phyloP scores from a whole-genome alignment of 805 yeast genomes.

The Candida adriatica region DNA sequence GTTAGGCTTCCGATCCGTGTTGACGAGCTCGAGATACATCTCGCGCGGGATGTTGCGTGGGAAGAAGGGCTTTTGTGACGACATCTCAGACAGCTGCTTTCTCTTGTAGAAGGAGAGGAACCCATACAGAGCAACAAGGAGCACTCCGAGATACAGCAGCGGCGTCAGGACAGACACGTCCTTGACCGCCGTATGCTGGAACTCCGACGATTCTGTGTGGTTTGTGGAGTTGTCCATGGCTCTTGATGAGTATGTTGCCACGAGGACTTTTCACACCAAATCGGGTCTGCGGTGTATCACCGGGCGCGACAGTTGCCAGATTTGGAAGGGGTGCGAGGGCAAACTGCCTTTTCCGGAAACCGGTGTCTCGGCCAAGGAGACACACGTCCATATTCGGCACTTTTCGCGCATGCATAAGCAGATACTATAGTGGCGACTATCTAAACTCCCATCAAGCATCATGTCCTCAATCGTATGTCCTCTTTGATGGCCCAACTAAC shows the following conservation, averaged over 20 bases:
- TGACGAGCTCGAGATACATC: conserved; percentile 53
- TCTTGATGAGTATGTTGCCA: too few relatives aligned
- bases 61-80: conserved; percentile 66
- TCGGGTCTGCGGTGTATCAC: too few relatives aligned
- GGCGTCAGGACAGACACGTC: conserved; percentile 61
- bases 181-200: conserved; percentile 5
- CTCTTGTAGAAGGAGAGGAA: conserved; percentile 69
- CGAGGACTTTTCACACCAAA: too few relatives aligned
- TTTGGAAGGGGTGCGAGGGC: too few relatives aligned
- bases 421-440: too few relatives aligned
- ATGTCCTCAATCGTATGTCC: too few relatives aligned
- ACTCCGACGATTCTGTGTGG: neutral
- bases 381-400: too few relatives aligned
- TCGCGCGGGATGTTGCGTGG: conserved; percentile 59
- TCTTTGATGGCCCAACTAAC: conserved; percentile 2
- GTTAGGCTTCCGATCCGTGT: conserved; percentile 52
- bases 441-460: too few relatives aligned
- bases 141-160: conserved; percentile 61
- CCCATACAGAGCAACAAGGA: conserved; percentile 56
- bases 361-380: too few relatives aligned
- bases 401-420: too few relatives aligned
- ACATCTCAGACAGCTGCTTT: conserved; percentile 41
- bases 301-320: too few relatives aligned
- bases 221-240: neutral
- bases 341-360: too few relatives aligned